Evolutionary conservation across 129 eudicot species (phyloP), one percentile per base, ranked within the genome.

Genomic region (Flaveria brownii): DNA sequence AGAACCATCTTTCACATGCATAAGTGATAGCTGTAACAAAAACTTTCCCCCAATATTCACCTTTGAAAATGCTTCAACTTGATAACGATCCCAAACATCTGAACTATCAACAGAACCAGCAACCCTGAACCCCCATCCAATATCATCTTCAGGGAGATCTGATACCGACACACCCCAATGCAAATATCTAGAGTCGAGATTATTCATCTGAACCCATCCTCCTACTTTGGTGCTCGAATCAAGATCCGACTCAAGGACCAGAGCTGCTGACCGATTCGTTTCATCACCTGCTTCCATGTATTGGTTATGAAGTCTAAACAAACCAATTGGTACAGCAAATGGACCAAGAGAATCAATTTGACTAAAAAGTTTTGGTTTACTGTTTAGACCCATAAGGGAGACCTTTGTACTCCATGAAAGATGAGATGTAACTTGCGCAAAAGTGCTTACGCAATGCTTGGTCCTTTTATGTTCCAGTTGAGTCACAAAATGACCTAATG

Each of bases 61-160:
- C 69, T 84, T 91, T 5, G 93, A 79, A 81, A 85, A 85, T 1
- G 91, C 85, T 83, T 94, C 97, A 55, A 80, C 84, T 65, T 89
- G 88, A 61, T 81, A 86, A 76, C 75, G 96, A 20, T 94, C 89
- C 88, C 87, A 86, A 73, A 25, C 75, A 61, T 70, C 73, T 13
- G 84, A 79, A 54, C 86, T 86, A 46, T 72, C 75, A 36, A 71
- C 81, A 51, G 77, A 64, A 49, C 98, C 98, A 43, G 93, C 93
- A 68, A 94, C 23, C 68, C 72, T 87, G 78, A 88, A 59, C 60
- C 98, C 98, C 97, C 97, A 91, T 25, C 98, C 98, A 50, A 94
- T 50, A 66, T 89, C 98, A 75, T 93, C 91, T 66, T 91, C 96
- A 46, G 98, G 97, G 3, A 85, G 83, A 85, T 94, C 98, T 11